phyloP scores from a whole-genome alignment of 129 eudicot species.

The Saposhnikovia divaricata region DNA sequence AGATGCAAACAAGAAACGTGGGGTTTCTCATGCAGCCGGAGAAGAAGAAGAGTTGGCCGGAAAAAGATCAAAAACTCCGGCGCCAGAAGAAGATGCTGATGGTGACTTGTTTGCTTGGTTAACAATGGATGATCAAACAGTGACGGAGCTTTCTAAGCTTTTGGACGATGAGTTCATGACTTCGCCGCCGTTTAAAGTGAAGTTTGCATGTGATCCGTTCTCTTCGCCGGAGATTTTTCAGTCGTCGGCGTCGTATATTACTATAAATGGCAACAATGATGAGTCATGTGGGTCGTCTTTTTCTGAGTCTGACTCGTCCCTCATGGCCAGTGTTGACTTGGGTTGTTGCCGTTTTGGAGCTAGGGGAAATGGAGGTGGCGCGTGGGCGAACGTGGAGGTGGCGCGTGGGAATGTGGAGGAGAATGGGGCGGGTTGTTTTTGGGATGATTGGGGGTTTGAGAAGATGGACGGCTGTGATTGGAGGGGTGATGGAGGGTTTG shows the following conservation, averaged over 20 bases:
- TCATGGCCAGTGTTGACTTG: conserved; percentile 55
- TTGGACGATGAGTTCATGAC: conserved; percentile 23
- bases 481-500: background rate
- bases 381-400: conserved; percentile 14
- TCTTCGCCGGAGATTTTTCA: conserved; percentile 34
- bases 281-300: conserved; percentile 81
- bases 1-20: background rate
- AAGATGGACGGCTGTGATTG: conserved; percentile 11
- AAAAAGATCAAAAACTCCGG: background rate
- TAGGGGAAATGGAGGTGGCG: background rate
- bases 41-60: background rate
- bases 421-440: background rate
- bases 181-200: conserved; percentile 31
- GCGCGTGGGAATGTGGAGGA: conserved; percentile 44
- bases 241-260: conserved; percentile 54
- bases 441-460: background rate
- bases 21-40: background rate
- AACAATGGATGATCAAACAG: conserved; percentile 33
- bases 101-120: conserved; percentile 32
- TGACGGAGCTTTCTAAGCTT: conserved; percentile 38
- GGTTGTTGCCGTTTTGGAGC: conserved; percentile 9
- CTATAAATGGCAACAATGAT: conserved; percentile 82
- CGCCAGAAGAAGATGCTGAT: background rate
- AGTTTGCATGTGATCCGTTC: conserved; percentile 54
- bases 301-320: conserved; percentile 53